These are phyloP conservation scores for Achaetomium macrosporum DNA, from an alignment of 2,329 filamentous ascomycete species.

Conservation along the genomic window DNA sequence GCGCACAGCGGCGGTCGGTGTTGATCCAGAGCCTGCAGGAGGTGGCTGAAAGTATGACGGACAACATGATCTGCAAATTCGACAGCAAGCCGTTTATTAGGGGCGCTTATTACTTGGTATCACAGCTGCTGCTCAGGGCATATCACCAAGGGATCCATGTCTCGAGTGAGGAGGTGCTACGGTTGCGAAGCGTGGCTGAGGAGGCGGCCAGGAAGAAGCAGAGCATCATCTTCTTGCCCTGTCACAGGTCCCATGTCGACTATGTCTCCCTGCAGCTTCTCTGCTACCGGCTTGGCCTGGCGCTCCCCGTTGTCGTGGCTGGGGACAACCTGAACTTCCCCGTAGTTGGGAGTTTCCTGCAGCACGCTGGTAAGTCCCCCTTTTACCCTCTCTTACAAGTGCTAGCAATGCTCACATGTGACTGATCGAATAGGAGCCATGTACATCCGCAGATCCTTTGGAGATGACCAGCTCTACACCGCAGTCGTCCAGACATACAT, in stretches of 20 bases:
- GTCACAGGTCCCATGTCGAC: slow-evolving; percentile 91
- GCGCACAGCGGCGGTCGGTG: slow-evolving; percentile 51
- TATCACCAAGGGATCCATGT: slow-evolving; percentile 98
- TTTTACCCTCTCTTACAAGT: not conserved
- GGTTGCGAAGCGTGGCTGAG: slow-evolving; percentile 74
- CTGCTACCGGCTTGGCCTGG: slow-evolving; percentile 87
- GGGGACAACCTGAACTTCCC: slow-evolving; percentile 97
- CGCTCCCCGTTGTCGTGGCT: slow-evolving; percentile 83
- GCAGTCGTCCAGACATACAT: slow-evolving; percentile 96
- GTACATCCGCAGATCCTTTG: slow-evolving; percentile 92
- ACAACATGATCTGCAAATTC: slow-evolving; percentile 98
- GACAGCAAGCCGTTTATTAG: slow-evolving; percentile 91
- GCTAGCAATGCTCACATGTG: not conserved
- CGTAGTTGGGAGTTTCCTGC: slow-evolving; percentile 79
- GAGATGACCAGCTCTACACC: slow-evolving; percentile 82
- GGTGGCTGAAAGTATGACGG: slow-evolving; percentile 79
- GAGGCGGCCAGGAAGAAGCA: slow-evolving; percentile 81
- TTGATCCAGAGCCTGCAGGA: slow-evolving; percentile 70
- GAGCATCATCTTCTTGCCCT: slow-evolving; percentile 92
- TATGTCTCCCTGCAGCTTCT: slow-evolving; percentile 94
- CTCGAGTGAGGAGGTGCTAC: slow-evolving; percentile 85
- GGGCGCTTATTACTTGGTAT: slow-evolving; percentile 81
- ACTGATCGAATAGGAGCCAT: slow-evolving; percentile 56
- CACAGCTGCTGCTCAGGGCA: slow-evolving; percentile 82
- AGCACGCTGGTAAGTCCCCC: slow-evolving; percentile 61